Base-by-base conservation (phyloP, 257 asterid species). In the Rauvolfia tetraphylla region DNA sequence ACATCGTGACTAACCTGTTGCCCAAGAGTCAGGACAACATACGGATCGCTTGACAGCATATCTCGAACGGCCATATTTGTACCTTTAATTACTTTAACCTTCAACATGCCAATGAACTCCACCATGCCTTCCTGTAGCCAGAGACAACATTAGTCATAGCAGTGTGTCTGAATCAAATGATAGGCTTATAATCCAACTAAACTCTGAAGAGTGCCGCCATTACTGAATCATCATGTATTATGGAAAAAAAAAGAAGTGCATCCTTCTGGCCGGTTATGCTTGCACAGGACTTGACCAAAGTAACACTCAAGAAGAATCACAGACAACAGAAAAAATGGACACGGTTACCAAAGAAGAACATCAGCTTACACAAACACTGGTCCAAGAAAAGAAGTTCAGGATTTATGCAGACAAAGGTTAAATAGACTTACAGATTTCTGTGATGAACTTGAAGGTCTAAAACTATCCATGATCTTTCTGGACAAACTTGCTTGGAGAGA, bases 11-110 rank as follows among this genome's bases (percentile, higher is more conserved):
- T 71, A 78, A 93, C 99, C 97, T 93, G 99, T 75, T 88, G 86
- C 57, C 99, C 99, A 58, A 95, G 96, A 66, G 75, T 85, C 85
- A 93, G 68, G 78, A 95, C 90, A 72, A 93, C 97, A 75, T 95
- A 95, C 17, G 99, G 99, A 86, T 95, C 99, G 76, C 99, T 95
- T 20, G 99, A 86, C 66, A 89, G 83, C 97, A 93, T 87, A 83
- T 95, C 99, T 62, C 99, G 91, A 73, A 93, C 79, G 49, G 98
- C 99, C 87, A 95, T 83, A 79, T 95, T 90, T 63, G 90, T 81
- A 76, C 99, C 99, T 84, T 82, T 89, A 46, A 93, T 71, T 75
- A 95, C 92, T 88, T 85, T 90, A 71, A 90, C 68, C 88, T 89
- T 95, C 90, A 95, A 78, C 88, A 88, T 78, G 59, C 99, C 99